These are phyloP conservation scores for Kitagawia praeruptora DNA, from an alignment of 129 eudicot species.

Conservation along the genomic window DNA sequence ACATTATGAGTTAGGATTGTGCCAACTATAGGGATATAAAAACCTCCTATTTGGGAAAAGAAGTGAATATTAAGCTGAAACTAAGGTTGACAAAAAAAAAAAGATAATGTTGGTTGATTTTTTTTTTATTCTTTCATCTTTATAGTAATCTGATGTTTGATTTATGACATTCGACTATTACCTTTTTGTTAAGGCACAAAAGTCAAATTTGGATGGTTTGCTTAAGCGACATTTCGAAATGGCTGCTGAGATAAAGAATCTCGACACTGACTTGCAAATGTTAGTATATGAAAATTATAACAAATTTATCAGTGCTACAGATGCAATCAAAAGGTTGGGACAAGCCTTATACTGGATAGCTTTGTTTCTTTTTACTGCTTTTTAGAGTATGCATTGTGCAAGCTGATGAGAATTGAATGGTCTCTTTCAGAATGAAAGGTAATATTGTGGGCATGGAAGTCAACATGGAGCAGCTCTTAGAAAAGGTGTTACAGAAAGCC, in stretches of 20 bases:
- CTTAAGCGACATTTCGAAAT: conserved; percentile 95
- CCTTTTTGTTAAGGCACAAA: conserved; percentile 55
- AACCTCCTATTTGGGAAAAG: not conserved
- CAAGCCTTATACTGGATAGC: conserved; percentile 6
- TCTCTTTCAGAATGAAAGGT: conserved; percentile 72
- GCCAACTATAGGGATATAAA: no score
- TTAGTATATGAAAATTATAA: conserved; percentile 93
- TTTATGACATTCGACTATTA: not conserved
- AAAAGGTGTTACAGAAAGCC: conserved; percentile 48
- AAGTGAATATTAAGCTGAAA: not conserved
- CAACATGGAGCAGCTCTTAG: conserved; percentile 95
- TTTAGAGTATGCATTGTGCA: not conserved
- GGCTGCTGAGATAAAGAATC: conserved; percentile 98
- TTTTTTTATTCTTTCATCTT: not conserved
- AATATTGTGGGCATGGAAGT: conserved; percentile 90
- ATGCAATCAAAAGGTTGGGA: conserved; percentile 73
- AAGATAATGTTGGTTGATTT: not conserved
- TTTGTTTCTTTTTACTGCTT: not conserved
- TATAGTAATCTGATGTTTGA: not conserved
- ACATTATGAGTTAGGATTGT: no score
- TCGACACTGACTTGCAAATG: conserved; percentile 96
- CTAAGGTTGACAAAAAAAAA: not conserved
- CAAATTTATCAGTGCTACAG: conserved; percentile 98
- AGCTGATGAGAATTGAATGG: not conserved
- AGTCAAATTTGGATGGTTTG: conserved; percentile 85